Percentiles rank a stretch among this genome's conserved stretches.
Conservation (phyloP, 257 asterid species). For the Primulina tabacum region DNA sequence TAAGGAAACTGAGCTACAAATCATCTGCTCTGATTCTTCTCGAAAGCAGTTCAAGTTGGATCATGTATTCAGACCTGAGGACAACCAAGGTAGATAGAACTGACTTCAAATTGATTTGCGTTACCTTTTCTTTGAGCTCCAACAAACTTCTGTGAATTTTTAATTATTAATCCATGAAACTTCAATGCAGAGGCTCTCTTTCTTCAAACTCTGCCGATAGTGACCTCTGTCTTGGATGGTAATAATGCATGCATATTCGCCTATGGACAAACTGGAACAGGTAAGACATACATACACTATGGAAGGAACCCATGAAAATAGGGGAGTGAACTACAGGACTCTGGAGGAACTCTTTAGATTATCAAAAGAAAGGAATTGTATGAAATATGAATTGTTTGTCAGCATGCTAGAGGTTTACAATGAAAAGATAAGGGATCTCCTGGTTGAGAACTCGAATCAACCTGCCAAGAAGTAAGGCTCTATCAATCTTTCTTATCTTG, state of each 20-base stretch:
- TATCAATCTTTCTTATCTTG: slow-evolving; percentile 15
- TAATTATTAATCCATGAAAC: slow-evolving; percentile 16
- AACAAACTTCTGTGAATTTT: neutral
- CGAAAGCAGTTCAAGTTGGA: slow-evolving; percentile 81
- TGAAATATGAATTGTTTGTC: slow-evolving; percentile 72
- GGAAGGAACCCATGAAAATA: slow-evolving; percentile 91
- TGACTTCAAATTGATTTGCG: neutral
- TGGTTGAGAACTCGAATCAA: slow-evolving; percentile 67
- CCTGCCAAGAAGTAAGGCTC: slow-evolving; percentile 78
- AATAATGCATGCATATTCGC: slow-evolving; percentile 95
- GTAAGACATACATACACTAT: slow-evolving; percentile 81
- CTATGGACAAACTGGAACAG: slow-evolving; percentile 88
- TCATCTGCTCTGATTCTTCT: slow-evolving; percentile 68
- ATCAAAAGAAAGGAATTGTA: slow-evolving; percentile 62
- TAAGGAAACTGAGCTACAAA: slow-evolving; percentile 82
- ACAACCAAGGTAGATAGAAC: slow-evolving; percentile 59
- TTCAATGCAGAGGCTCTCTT: slow-evolving; percentile 69
- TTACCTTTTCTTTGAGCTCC: neutral
- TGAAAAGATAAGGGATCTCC: slow-evolving; percentile 93
- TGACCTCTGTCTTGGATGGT: slow-evolving; percentile 92
- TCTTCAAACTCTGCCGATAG: slow-evolving; percentile 72
- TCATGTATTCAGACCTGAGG: slow-evolving; percentile 78
- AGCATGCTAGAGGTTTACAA: slow-evolving; percentile 99
- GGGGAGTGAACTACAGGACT: slow-evolving; percentile 92
- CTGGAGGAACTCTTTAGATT: slow-evolving; percentile 74